Percentiles rank a stretch among this genome's conserved stretches.
These are phyloP conservation scores for Coemansia sp. DNA, from an alignment of 192 early-diverging fungal species.

Conservation along the genomic window DNA sequence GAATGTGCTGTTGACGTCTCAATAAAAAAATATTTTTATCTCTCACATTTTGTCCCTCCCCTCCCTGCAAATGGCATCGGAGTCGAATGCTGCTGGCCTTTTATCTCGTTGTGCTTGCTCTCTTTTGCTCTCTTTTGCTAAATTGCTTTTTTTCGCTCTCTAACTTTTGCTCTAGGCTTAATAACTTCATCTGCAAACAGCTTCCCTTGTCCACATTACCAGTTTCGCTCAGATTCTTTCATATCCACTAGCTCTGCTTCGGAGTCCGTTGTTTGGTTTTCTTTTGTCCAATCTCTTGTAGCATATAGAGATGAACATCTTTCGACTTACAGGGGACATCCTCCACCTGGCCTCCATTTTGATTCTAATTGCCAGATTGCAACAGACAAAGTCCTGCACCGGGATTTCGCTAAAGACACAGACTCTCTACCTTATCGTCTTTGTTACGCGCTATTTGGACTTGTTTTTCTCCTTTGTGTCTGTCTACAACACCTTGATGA, in stretches of 20 bases:
- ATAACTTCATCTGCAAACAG: neutral
- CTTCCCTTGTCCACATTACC: neutral
- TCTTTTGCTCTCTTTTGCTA: neutral
- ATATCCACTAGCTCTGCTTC: no score
- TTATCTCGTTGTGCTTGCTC: no score
- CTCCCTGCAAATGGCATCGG: no score
- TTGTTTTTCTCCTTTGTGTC: conserved; percentile 73
- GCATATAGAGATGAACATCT: conserved; percentile 77
- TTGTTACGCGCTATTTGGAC: conserved; percentile 93
- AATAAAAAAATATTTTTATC: neutral
- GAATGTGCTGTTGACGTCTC: neutral
- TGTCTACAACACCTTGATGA: conserved; percentile 94
- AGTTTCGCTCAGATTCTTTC: no score
- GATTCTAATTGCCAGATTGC: conserved; percentile 91
- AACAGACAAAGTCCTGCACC: conserved; percentile 81
- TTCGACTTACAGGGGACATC: conserved; percentile 88
- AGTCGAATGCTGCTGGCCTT: no score
- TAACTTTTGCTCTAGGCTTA: neutral
- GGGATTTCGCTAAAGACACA: conserved; percentile 99
- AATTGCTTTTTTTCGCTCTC: neutral
- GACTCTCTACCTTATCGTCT: conserved; percentile 86
- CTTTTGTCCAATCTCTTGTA: neutral
- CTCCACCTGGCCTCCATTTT: conserved; percentile 93
- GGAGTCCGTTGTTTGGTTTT: no score
- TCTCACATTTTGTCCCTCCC: neutral